Evolutionary conservation across 306 rosid genomes (phyloP).

Genomic region (Fragaria vesca): DNA sequence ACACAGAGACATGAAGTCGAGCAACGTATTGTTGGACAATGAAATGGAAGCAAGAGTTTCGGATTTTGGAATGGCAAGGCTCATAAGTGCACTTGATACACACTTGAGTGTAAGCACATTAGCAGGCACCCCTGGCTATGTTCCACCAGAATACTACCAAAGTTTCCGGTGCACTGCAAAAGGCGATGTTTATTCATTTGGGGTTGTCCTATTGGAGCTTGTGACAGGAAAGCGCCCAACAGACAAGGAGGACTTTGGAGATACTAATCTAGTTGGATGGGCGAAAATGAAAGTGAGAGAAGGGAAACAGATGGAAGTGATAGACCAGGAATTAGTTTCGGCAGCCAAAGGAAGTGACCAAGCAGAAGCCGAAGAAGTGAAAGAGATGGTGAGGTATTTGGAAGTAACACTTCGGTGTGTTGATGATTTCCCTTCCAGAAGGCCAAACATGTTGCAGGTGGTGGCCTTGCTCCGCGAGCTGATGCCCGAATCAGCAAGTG

Average conservation of each 20-base stretch:
- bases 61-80: conserved; percentile 97
- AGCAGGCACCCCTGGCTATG: conserved; percentile 97
- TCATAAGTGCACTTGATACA: conserved; percentile 94
- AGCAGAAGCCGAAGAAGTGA: conserved; percentile 82
- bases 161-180: conserved; percentile 96
- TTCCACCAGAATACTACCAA: conserved; percentile 97
- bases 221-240: conserved; percentile 89
- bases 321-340: conserved; percentile 66
- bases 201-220: conserved; percentile 83
- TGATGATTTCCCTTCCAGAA: conserved; percentile 81
- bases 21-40: conserved; percentile 85
- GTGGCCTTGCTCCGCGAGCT: conserved; percentile 84
- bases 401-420: conserved; percentile 75
- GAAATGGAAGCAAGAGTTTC: conserved; percentile 94
- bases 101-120: conserved; percentile 96
- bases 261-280: conserved; percentile 96
- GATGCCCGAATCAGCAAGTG: conserved; percentile 66
- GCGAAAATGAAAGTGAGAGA: conserved; percentile 81
- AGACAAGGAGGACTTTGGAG: conserved; percentile 92
- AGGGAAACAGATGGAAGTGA: conserved; percentile 90
- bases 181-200: conserved; percentile 92
- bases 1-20: conserved; percentile 96
- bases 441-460: conserved; percentile 95
- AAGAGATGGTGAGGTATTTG: conserved; percentile 80
- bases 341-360: conserved; percentile 68